phyloP scores from a whole-genome alignment of 768 basidiomycete genomes.

The Tephrocybe sp. region DNA sequence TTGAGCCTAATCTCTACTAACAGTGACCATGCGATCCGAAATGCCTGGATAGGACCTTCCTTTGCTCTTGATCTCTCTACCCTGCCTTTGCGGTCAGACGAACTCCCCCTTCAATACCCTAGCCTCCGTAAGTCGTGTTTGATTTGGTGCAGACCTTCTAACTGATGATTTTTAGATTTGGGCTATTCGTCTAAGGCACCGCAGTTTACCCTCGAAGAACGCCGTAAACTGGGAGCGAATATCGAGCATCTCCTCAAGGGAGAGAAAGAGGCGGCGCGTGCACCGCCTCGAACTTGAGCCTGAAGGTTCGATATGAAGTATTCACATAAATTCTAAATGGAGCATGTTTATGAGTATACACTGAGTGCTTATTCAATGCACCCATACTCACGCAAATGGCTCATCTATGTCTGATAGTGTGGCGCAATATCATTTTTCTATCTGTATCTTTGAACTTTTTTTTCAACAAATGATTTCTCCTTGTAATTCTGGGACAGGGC shows the following conservation, averaged over 20 bases:
- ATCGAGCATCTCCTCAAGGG: constrained; percentile 55
- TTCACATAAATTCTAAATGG: too few species aligned
- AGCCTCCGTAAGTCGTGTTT: constrained; percentile 50
- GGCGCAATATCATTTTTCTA: too few species aligned
- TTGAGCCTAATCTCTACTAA: neutral
- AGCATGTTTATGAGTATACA: too few species aligned
- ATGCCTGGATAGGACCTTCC: constrained; percentile 72
- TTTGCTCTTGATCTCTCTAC: constrained; percentile 62
- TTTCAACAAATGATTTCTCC: too few species aligned
- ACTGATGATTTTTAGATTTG: constrained; percentile 43
- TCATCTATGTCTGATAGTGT: too few species aligned
- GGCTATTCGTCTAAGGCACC: constrained; percentile 62
- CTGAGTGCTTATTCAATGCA: too few species aligned
- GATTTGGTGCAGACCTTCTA: neutral
- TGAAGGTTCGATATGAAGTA: too few species aligned
- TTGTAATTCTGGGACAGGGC: too few species aligned
- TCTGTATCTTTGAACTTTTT: too few species aligned
- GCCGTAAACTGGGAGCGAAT: constrained; percentile 55
- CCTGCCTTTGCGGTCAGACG: constrained; percentile 49
- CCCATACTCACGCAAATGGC: too few species aligned
- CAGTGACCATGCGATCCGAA: constrained; percentile 70
- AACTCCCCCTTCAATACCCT: constrained; percentile 67
- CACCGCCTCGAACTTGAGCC: constrained; percentile 35
- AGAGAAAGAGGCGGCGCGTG: constrained; percentile 69
- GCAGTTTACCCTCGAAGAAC: constrained; percentile 54